A percentile compares a stretch with the other conserved stretches of the same genome.
These are phyloP conservation scores for Dioscorea zingiberensis DNA, from an alignment of 106 monocot species.

Conservation along the genomic window DNA sequence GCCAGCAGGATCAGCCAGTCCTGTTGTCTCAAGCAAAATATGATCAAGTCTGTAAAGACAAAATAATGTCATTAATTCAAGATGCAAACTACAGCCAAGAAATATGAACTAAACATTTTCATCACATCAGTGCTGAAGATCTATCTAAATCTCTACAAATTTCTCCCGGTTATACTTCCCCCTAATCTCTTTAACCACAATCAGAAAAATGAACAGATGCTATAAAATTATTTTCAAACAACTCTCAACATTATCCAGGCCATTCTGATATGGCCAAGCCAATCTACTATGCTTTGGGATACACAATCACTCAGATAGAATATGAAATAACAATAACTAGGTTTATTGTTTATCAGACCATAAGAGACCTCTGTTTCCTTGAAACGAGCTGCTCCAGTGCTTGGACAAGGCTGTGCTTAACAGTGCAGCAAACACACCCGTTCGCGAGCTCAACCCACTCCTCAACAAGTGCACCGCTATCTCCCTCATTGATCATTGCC, in stretches of 20 bases:
- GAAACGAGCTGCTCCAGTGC: conserved; percentile 94
- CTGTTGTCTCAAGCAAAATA: conserved; percentile 98
- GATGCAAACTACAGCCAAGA: too few species aligned
- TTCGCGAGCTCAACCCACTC: conserved; percentile 98
- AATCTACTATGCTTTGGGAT: background rate
- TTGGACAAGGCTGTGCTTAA: conserved; percentile 98
- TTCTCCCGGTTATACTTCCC: too few species aligned
- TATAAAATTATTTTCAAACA: background rate
- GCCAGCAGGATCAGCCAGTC: conserved; percentile 95
- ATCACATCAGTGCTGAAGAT: too few species aligned
- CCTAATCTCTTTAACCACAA: too few species aligned
- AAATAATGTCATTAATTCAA: background rate
- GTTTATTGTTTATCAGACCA: too few species aligned
- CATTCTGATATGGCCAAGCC: background rate
- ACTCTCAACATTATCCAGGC: background rate
- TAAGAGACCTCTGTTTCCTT: conserved; percentile 60
- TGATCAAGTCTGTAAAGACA: conserved; percentile 76
- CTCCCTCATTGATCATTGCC: conserved; percentile 97
- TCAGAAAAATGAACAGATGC: too few species aligned
- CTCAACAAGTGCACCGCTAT: conserved; percentile 72
- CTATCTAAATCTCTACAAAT: too few species aligned
- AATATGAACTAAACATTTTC: too few species aligned
- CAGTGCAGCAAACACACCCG: conserved; percentile 96
- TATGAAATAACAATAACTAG: too few species aligned
- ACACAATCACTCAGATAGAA: too few species aligned